A percentile compares a stretch with the other conserved stretches of the same genome.
Conservation (phyloP, 805 yeast species). For the Myxozyma mucilagina region DNA sequence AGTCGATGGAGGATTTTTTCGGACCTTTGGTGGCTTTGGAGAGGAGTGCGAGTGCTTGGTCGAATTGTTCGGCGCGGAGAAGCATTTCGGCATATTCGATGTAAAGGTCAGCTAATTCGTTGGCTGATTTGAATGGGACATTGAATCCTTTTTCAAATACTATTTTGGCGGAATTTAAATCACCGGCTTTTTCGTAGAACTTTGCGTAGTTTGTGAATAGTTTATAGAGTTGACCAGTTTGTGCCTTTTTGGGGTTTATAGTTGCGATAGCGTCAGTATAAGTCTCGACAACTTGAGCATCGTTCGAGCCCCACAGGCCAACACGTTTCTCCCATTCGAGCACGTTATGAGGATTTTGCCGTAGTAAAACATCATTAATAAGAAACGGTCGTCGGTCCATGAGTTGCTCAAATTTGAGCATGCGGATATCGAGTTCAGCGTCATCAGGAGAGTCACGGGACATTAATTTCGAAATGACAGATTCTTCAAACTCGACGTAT, state of each 20-base stretch:
- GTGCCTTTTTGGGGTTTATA: slow-evolving; percentile 60
- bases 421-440: slow-evolving; percentile 46
- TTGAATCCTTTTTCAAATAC: slow-evolving; percentile 64
- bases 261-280: slow-evolving; percentile 65
- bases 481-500: slow-evolving; percentile 61
- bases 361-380: slow-evolving; percentile 64
- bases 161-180: slow-evolving; percentile 58
- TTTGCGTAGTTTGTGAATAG: slow-evolving; percentile 73
- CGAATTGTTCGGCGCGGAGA: slow-evolving; percentile 51
- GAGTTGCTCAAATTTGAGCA: slow-evolving; percentile 55
- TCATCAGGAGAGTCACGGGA: slow-evolving; percentile 31
- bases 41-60: slow-evolving; percentile 47
- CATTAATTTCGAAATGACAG: slow-evolving; percentile 43
- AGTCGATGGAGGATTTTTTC: slow-evolving; percentile 39
- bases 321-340: slow-evolving; percentile 70
- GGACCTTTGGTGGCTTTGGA: slow-evolving; percentile 48
- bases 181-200: slow-evolving; percentile 58
- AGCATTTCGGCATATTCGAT: slow-evolving; percentile 75
- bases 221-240: slow-evolving; percentile 46
- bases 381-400: slow-evolving; percentile 58
- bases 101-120: slow-evolving; percentile 70
- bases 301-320: slow-evolving; percentile 45
- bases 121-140: slow-evolving; percentile 63
- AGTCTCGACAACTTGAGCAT: slow-evolving; percentile 52
- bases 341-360: slow-evolving; percentile 62